A percentile compares a stretch with the other conserved stretches of the same genome.
These are phyloP conservation scores for Lentinula sp. DNA, from an alignment of 768 basidiomycete genomes.

Conservation along the genomic window DNA sequence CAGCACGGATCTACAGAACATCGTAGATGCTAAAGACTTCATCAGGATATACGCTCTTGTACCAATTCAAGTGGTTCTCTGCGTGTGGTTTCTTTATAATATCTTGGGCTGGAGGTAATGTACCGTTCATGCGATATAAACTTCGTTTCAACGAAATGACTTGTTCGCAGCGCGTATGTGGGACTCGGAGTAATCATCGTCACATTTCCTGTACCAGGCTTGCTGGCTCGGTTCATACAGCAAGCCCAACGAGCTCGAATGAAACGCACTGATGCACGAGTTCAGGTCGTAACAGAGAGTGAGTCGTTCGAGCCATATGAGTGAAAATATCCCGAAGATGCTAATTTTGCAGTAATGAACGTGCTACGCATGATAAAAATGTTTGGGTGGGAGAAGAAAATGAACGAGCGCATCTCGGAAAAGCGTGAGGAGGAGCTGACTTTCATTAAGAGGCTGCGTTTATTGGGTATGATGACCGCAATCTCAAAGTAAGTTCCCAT, in stretches of 20 bases:
- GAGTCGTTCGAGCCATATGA: conserved; percentile 18
- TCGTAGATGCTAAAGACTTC: conserved; percentile 19
- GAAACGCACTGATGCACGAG: conserved; percentile 37
- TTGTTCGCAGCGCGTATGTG: conserved; percentile 26
- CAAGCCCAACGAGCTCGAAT: conserved; percentile 20
- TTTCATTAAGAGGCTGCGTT: conserved; percentile 30
- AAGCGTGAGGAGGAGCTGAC: conserved; percentile 42
- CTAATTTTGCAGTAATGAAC: conserved; percentile 29
- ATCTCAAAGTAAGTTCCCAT: conserved; percentile 24
- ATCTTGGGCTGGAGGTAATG: conserved; percentile 5
- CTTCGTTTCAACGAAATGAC: background rate
- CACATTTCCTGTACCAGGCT: conserved; percentile 36
- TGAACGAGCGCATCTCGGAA: conserved; percentile 29
- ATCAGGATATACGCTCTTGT: background rate
- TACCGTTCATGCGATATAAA: background rate
- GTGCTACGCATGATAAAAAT: conserved; percentile 44
- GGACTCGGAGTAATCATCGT: conserved; percentile 33
- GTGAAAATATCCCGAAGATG: conserved; percentile 6
- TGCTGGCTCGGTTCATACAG: conserved; percentile 13
- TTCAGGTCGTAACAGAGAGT: conserved; percentile 38
- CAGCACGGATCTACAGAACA: conserved; percentile 35
- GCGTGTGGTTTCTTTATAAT: background rate
- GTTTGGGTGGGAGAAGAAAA: conserved; percentile 43
- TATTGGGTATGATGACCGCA: conserved; percentile 29
- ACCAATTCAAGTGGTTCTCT: conserved; percentile 1